phyloP scores from a whole-genome alignment of 129 eudicot species.

The Flaveria linearis region DNA sequence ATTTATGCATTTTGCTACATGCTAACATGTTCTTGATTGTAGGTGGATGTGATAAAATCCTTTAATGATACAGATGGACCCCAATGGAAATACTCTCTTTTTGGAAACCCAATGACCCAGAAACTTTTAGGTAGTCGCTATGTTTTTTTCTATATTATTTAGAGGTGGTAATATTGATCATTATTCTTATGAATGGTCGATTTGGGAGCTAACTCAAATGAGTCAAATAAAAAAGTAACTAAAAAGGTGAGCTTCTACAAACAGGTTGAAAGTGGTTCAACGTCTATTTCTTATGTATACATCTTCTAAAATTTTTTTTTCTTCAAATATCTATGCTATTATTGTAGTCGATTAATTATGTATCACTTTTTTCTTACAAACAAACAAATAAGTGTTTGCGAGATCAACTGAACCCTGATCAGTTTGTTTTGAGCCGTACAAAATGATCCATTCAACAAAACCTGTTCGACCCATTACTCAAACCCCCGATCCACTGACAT shows the following conservation, averaged over 20 bases:
- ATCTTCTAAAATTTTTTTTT: neutral
- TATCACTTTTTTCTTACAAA: neutral
- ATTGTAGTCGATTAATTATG: neutral
- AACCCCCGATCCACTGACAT: neutral
- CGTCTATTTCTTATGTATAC: neutral
- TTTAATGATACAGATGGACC: conserved; percentile 91
- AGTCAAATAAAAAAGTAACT: neutral
- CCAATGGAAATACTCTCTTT: conserved; percentile 92
- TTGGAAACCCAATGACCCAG: conserved; percentile 96
- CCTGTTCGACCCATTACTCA: neutral
- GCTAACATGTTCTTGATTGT: conserved; percentile 25
- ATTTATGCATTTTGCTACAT: neutral
- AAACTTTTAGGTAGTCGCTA: conserved; percentile 68
- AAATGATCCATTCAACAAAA: neutral
- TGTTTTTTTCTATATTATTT: neutral
- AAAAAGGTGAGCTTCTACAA: neutral
- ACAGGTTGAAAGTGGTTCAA: neutral
- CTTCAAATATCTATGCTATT: neutral
- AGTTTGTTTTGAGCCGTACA: neutral
- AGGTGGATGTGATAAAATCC: conserved; percentile 90
- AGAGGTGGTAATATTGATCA: neutral
- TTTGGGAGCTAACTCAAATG: neutral
- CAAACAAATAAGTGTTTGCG: neutral
- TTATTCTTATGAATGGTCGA: neutral
- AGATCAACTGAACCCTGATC: neutral